phyloP scores from a whole-genome alignment of 352 stramenopile genomes.

The Globisporangium okanoganense region DNA sequence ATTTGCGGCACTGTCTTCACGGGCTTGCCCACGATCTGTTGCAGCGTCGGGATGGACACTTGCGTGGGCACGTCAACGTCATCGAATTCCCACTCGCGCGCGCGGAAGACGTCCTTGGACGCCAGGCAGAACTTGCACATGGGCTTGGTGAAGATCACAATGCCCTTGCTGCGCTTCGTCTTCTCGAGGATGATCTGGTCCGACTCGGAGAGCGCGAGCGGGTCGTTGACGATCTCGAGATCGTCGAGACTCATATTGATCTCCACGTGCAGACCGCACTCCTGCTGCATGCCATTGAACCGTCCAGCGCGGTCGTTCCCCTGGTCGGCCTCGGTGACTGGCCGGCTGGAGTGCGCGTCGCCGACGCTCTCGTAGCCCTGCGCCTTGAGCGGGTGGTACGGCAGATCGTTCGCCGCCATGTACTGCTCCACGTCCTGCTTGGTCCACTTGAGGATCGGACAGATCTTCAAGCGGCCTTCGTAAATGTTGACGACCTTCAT shows the following conservation, averaged over 20 bases:
- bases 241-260: conserved; percentile 63
- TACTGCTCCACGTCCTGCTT: conserved; percentile 75
- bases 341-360: conserved; percentile 82
- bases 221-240: conserved; percentile 38
- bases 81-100: conserved; percentile 58
- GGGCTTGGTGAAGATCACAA: conserved; percentile 71
- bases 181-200: conserved; percentile 43
- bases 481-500: conserved; percentile 78
- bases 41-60: conserved; percentile 50
- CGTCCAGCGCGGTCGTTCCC: conserved; percentile 71
- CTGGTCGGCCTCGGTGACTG: conserved; percentile 54
- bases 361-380: conserved; percentile 81
- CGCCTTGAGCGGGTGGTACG: conserved; percentile 82
- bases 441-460: conserved; percentile 80
- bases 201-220: conserved; percentile 36
- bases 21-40: conserved; percentile 48
- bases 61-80: conserved; percentile 57
- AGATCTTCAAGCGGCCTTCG: conserved; percentile 83
- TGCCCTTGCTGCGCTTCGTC: conserved; percentile 40
- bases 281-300: conserved; percentile 78
- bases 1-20: conserved; percentile 82
- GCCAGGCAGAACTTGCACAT: conserved; percentile 74
- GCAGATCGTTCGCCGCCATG: conserved; percentile 59
- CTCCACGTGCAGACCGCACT: conserved; percentile 83
- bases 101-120: conserved; percentile 53